Evolutionary conservation across 345 rosid species (phyloP), one percentile per base, ranked within the genome.

Genomic region (Eutrema japonicum): DNA sequence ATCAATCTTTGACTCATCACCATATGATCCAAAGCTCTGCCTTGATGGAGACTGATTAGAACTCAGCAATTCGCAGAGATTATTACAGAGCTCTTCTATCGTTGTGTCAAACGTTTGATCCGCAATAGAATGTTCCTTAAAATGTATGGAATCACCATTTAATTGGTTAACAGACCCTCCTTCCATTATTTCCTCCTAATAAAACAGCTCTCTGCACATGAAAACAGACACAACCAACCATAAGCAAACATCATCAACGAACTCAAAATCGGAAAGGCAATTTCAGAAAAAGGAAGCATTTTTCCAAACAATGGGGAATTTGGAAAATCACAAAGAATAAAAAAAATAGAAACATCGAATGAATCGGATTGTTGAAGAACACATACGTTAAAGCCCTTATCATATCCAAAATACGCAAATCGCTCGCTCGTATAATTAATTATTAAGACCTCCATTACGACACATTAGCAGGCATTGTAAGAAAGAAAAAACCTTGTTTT

Each of bases 1-100:
- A 72, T 91, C 96, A 42, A 94, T 89, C 81, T 96, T 89, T 0
- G 96, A 94, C 81, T 94, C 98, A 60, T 86, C 93, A 4, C 88
- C 97, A 73, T 83, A 84, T 0, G 91, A 86, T 37, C 86, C 93
- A 82, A 81, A 87, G 79, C 95, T 88, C 14, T 80, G 87, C 82
- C 96, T 83, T 2, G 96, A 89, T 10, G 89, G 91, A 38, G 98
- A 89, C 13, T 79, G 91, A 40, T 87, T 89, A 43, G 97, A 89
- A 72, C 98, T 88, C 84, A 89, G 92, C 90, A 91, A 83, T 60
- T 91, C 96, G 56, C 87, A 88, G 10, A 88, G 90, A 71, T 94
- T 94, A 61, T 87, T 90, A 73, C 84, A 94, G 6, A 94, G 88
- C 72, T 91, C 87, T 75, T 91, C 94, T 22, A 85, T 88, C 12